These are phyloP conservation scores for Macaranga tanarius DNA, from an alignment of 441 rosid genomes.

Conservation along the genomic window DNA sequence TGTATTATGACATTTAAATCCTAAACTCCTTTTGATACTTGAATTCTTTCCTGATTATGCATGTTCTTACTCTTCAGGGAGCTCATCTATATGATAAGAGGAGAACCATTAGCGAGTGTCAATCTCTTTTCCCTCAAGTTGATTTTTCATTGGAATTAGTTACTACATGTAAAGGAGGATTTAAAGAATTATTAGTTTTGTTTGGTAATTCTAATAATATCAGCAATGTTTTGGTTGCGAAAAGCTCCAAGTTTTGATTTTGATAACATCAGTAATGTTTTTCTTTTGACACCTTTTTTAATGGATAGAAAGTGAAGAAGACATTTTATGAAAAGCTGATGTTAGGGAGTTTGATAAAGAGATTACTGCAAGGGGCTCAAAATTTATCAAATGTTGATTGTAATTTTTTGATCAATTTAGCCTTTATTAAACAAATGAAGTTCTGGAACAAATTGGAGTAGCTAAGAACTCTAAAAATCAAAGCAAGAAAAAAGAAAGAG, in stretches of 20 bases:
- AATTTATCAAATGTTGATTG: constrained; percentile 56
- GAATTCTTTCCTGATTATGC: background rate
- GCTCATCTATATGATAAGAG: constrained; percentile 71
- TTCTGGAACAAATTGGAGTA: no score
- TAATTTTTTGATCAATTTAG: background rate
- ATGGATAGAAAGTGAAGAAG: constrained; percentile 73
- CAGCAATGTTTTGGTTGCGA: background rate
- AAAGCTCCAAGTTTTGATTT: background rate
- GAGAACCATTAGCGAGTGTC: constrained; percentile 42
- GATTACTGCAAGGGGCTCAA: constrained; percentile 57
- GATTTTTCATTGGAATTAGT: constrained; percentile 57
- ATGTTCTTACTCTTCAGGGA: constrained; percentile 41
- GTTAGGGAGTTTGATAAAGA: constrained; percentile 52
- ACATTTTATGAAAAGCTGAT: constrained; percentile 51
- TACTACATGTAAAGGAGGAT: no score
- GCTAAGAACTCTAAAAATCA: no score
- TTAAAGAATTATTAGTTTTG: background rate
- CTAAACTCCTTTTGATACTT: background rate
- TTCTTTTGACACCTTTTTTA: constrained; percentile 4
- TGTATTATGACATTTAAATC: background rate
- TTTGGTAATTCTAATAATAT: background rate
- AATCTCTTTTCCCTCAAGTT: constrained; percentile 48
- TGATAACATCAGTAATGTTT: background rate
- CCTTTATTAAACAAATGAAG: no score
- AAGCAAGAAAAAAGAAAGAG: no score